Evolutionary conservation across 176 grass and related monocot genomes (phyloP).

Genomic region (Eremochloa ophiuroides): DNA sequence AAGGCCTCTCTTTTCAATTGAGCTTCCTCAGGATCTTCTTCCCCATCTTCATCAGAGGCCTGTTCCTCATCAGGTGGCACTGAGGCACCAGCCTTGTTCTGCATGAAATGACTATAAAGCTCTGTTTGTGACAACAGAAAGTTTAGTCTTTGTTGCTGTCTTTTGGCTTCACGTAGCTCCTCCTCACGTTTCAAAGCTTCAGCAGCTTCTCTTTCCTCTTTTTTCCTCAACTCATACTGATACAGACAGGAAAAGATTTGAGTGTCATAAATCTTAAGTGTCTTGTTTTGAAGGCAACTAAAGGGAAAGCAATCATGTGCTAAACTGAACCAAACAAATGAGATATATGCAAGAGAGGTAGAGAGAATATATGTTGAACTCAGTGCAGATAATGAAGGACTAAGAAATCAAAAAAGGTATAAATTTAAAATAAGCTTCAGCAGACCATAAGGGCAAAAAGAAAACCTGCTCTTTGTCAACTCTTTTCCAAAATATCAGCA

Average conservation of each 20-base stretch:
- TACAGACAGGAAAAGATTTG: neutral
- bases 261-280: neutral
- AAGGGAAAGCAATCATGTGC: neutral
- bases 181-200: constrained; percentile 97
- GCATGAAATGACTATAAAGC: constrained; percentile 99
- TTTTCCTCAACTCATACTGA: constrained; percentile 93
- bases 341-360: neutral
- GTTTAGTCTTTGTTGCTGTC: constrained; percentile 96
- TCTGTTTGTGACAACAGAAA: constrained; percentile 98
- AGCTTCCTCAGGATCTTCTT: constrained; percentile 89
- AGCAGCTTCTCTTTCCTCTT: constrained; percentile 92
- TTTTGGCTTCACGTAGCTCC: constrained; percentile 93
- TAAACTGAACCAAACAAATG: neutral
- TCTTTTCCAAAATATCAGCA: constrained; percentile 98
- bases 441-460: neutral
- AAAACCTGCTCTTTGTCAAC: constrained; percentile 98
- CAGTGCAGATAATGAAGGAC: neutral
- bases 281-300: neutral
- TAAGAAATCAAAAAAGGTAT: neutral
- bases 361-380: neutral
- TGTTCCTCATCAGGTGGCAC: constrained; percentile 45
- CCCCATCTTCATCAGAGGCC: constrained; percentile 44
- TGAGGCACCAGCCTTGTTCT: constrained; percentile 76
- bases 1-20: constrained; percentile 90
- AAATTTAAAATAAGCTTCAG: neutral